Conservation (phyloP, 2,329 filamentous ascomycete species). For the Colletotrichum godetiae region DNA sequence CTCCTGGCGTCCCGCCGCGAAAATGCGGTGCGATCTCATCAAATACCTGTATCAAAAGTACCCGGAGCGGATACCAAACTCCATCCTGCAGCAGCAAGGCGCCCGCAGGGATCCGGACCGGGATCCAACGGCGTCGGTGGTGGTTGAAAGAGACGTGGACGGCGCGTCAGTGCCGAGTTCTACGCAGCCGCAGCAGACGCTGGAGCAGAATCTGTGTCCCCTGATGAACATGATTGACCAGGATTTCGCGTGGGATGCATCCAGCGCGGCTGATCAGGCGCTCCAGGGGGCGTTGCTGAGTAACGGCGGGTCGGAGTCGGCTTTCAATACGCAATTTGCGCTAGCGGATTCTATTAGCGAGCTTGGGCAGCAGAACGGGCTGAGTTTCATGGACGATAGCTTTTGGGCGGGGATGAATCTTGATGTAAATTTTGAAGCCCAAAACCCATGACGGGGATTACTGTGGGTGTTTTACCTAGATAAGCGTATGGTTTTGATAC, state of each 20-base stretch:
- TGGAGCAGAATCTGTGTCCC: conserved; percentile 30
- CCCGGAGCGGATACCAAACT: conserved; percentile 28
- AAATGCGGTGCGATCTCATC: conserved; percentile 25
- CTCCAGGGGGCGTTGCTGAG: background rate
- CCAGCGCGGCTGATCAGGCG: background rate
- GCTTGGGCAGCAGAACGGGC: background rate
- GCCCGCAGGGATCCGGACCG: background rate
- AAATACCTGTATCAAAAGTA: conserved; percentile 28
- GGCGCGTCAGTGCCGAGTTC: background rate
- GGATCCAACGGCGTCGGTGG: background rate
- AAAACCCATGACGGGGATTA: background rate
- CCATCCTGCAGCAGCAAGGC: conserved; percentile 6
- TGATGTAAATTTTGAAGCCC: conserved; percentile 5
- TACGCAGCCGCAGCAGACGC: conserved; percentile 11
- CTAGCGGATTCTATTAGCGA: conserved; percentile 25
- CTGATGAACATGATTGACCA: conserved; percentile 17
- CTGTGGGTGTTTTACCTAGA: too few relatives aligned
- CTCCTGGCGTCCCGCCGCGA: conserved; percentile 26
- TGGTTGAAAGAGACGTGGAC: background rate
- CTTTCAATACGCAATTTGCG: conserved; percentile 31
- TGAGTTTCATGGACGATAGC: conserved; percentile 17
- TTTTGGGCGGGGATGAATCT: conserved; percentile 28
- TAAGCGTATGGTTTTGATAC: too few relatives aligned
- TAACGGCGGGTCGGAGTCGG: conserved; percentile 5
- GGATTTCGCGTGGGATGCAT: conserved; percentile 13